Base-by-base conservation (phyloP, 208 protist genomes). In the Kentomonas sorsogonicus region DNA sequence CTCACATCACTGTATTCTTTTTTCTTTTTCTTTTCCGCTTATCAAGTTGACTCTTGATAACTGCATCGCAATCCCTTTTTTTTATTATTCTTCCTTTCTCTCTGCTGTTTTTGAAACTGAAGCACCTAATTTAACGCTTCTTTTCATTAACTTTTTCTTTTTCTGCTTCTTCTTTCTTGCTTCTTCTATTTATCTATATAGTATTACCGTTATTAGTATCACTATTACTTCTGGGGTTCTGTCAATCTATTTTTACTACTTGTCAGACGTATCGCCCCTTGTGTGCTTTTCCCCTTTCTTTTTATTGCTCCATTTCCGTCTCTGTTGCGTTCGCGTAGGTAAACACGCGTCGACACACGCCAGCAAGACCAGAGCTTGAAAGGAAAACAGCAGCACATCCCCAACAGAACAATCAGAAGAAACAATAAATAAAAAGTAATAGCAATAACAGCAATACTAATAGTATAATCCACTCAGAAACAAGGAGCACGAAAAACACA, bases 51-150 rank as follows among this genome's bases (percentile, higher is more conserved):
- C n/a, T n/a, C n/a, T n/a, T n/a, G n/a, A n/a, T n/a, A n/a, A n/a
- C n/a, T n/a, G n/a, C n/a, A n/a, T n/a, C n/a, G n/a, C n/a, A n/a
- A n/a, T n/a, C n/a, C 51, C 11, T 62, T 51, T 22, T 51, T 51
- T 26, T 44, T 53, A 20, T 62, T 62, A 11, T 60, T 51, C 11
- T 60, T 27, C 15, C 22, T 7, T 13, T 51, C 6, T 18, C 36
- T 16, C 33, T n/a, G 4, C 33, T 29, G 36, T 59, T 29, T 20
- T 59, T 26, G 9, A n/a, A 3, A 39, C 26, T 29, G 20, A 53
- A 40, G 5, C 5, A 25, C 6, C 9, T 57, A 51, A 58, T 54
- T 63, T 11, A 47, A 62, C 52, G 65, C 43, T 65, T 70, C 38
- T 66, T 53, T 61, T 53, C 46, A 16, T 66, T 40, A 53, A 30